A percentile compares a stretch with the other conserved stretches of the same genome.
These are phyloP conservation scores for Cladophialophora chaetospira DNA, from an alignment of 2,329 filamentous ascomycete species.

Conservation along the genomic window DNA sequence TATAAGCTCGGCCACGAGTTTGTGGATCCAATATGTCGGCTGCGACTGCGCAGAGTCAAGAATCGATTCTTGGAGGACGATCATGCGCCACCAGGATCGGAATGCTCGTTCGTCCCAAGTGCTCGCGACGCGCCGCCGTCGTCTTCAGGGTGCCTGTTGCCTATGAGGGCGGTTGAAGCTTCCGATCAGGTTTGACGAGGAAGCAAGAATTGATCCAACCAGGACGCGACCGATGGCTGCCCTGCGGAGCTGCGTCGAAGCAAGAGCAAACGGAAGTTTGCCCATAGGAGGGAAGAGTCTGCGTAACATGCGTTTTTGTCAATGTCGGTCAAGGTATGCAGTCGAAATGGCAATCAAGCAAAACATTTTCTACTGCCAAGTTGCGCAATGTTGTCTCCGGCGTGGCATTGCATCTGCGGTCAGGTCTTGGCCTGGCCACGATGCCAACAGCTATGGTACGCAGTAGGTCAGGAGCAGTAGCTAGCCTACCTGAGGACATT, in stretches of 20 bases:
- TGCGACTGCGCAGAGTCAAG: no score
- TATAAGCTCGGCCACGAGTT: no score
- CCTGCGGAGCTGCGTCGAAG: neutral
- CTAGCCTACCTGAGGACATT: neutral
- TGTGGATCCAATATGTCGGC: no score
- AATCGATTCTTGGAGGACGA: no score
- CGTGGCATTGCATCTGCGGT: neutral
- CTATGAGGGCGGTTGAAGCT: no score
- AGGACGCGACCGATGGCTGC: no score
- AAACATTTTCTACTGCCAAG: neutral
- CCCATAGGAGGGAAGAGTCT: neutral
- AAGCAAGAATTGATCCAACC: no score
- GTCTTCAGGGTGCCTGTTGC: no score
- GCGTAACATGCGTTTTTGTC: neutral
- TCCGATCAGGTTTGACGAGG: no score
- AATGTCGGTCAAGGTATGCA: neutral
- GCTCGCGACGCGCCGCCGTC: no score
- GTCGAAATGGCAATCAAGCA: constrained; percentile 1
- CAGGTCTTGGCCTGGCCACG: neutral
- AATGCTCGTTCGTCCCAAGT: no score
- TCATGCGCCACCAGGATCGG: no score
- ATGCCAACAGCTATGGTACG: constrained; percentile 1
- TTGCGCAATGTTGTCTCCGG: neutral
- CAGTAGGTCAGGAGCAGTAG: neutral
- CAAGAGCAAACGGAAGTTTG: neutral